Conservation (phyloP, 805 yeast species). For the Diddensiella transvaalensis region DNA sequence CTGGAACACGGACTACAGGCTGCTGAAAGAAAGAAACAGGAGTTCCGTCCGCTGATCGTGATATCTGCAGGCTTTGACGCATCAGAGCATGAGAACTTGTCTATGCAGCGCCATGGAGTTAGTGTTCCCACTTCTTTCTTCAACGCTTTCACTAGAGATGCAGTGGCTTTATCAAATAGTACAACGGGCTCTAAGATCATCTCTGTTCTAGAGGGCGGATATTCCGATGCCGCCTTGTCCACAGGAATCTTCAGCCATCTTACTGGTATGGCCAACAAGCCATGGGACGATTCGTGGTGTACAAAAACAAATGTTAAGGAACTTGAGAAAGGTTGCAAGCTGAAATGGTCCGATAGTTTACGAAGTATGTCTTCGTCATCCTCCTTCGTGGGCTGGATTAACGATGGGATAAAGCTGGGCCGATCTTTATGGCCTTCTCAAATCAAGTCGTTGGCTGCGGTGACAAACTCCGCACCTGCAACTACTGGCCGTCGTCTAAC, state of each 20-base stretch:
- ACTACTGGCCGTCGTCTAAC: slow-evolving; percentile 19
- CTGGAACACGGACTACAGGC: slow-evolving; percentile 33
- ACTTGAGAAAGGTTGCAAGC: slow-evolving; percentile 63
- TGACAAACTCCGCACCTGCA: slow-evolving; percentile 15
- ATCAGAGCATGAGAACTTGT: slow-evolving; percentile 73
- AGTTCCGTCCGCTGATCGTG: slow-evolving; percentile 57
- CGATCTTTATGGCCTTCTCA: slow-evolving; percentile 30
- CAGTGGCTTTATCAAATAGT: slow-evolving; percentile 61
- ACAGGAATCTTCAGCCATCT: slow-evolving; percentile 80
- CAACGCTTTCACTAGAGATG: slow-evolving; percentile 67
- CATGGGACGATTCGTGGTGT: slow-evolving; percentile 67
- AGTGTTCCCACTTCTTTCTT: slow-evolving; percentile 80
- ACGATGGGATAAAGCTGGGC: slow-evolving; percentile 31
- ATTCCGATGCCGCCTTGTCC: slow-evolving; percentile 73
- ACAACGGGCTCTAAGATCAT: slow-evolving; percentile 59
- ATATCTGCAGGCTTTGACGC: slow-evolving; percentile 89
- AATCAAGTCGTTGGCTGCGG: slow-evolving; percentile 15
- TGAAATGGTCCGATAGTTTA: slow-evolving; percentile 54
- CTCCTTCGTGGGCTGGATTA: slow-evolving; percentile 21
- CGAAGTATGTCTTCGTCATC: slow-evolving; percentile 33
- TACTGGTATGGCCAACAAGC: slow-evolving; percentile 58
- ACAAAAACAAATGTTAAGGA: slow-evolving; percentile 59
- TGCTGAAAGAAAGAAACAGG: slow-evolving; percentile 32
- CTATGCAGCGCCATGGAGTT: slow-evolving; percentile 81
- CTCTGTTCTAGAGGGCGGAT: slow-evolving; percentile 81